A percentile compares a stretch with the other conserved stretches of the same genome.
phyloP scores from a whole-genome alignment of 805 yeast species.

The Vanderwaltozyma tropicalis region DNA sequence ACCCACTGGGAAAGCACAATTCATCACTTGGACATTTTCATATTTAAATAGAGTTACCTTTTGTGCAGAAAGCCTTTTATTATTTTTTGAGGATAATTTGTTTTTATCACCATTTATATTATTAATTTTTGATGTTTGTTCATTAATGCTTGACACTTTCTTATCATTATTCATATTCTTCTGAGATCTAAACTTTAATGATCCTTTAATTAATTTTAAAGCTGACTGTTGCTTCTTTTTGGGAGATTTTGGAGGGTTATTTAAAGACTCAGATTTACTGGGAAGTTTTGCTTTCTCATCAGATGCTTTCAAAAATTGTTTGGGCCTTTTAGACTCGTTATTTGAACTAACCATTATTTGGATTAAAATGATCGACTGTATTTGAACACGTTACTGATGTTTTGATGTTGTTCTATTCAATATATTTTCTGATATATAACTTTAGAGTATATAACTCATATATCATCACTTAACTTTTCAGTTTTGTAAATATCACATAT shows the following conservation, averaged over 20 bases:
- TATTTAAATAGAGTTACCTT: slow-evolving; percentile 23
- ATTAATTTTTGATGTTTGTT: not conserved
- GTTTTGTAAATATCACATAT: no score
- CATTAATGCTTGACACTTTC: not conserved
- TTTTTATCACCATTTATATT: not conserved
- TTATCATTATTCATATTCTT: not conserved
- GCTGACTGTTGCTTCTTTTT: slow-evolving; percentile 3
- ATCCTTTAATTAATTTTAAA: slow-evolving; percentile 10
- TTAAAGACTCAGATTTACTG: not conserved
- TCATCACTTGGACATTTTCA: slow-evolving; percentile 17
- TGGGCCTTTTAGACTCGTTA: no score
- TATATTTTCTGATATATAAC: no score
- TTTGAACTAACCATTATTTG: no score
- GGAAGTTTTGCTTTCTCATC: no score
- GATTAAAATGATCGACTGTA: no score
- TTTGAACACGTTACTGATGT: no score
- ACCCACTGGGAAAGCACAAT: slow-evolving; percentile 5
- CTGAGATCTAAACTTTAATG: slow-evolving; percentile 6
- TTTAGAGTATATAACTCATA: no score
- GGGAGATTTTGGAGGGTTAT: not conserved
- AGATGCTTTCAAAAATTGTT: no score
- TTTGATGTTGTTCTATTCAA: no score
- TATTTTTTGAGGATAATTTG: no score
- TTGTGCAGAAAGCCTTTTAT: slow-evolving; percentile 22
- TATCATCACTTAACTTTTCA: no score